These are phyloP conservation scores for Lithohypha guttulata DNA, from an alignment of 2,329 filamentous ascomycete genomes.

Conservation along the genomic window DNA sequence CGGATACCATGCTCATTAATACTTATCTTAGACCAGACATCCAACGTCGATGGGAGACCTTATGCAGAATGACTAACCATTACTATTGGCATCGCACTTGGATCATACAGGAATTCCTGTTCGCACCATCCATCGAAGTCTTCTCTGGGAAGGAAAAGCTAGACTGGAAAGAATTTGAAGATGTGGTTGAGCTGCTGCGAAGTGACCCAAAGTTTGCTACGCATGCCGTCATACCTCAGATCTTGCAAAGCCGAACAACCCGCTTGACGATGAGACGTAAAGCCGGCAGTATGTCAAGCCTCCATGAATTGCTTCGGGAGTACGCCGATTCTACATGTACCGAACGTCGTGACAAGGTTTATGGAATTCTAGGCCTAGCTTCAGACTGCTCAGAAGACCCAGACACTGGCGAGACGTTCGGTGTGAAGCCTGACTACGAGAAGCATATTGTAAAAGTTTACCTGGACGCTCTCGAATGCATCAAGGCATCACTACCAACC, in stretches of 20 bases:
- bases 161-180: conserved; percentile 8
- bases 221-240: conserved; percentile 1
- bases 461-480: conserved; percentile 14
- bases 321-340: conserved; percentile 20
- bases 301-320: conserved; percentile 18
- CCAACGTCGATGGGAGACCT: conserved; percentile 11
- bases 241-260: conserved; percentile 16
- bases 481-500: background rate
- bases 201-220: background rate
- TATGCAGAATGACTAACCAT: conserved; percentile 6
- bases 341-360: conserved; percentile 20
- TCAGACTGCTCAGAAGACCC: conserved; percentile 14
- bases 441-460: conserved; percentile 19
- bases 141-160: conserved; percentile 12
- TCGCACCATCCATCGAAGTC: conserved; percentile 15
- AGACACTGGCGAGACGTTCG: background rate
- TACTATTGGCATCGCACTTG: conserved; percentile 11
- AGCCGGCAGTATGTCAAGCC: conserved; percentile 11
- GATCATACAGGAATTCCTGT: conserved; percentile 14
- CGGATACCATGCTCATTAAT: background rate
- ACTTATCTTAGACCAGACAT: conserved; percentile 1
- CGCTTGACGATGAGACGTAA: conserved; percentile 15
- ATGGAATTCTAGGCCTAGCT: conserved; percentile 20
- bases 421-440: conserved; percentile 16
- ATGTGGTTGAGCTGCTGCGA: conserved; percentile 3